Conservation (phyloP, 257 asterid species). For the Rubia yunnanensis region DNA sequence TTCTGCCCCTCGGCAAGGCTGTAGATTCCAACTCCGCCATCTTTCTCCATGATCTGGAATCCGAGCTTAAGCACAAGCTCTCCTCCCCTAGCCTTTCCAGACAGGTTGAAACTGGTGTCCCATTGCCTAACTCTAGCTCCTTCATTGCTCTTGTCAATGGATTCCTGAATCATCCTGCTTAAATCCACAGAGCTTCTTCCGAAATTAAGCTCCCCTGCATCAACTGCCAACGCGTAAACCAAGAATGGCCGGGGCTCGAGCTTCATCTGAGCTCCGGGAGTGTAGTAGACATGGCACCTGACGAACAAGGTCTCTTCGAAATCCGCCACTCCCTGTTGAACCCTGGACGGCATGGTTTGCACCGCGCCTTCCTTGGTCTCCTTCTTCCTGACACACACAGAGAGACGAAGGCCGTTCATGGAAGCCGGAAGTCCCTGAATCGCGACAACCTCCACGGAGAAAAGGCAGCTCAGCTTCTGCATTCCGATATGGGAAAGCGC, state of each 20-base stretch:
- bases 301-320: conserved; percentile 83
- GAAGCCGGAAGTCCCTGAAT: conserved; percentile 62
- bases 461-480: conserved; percentile 86
- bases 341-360: conserved; percentile 90
- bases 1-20: conserved; percentile 50
- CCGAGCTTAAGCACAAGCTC: conserved; percentile 75
- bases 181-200: conserved; percentile 65
- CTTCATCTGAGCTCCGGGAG: conserved; percentile 47
- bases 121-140: conserved; percentile 67
- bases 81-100: conserved; percentile 88
- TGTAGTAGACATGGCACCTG: conserved; percentile 71
- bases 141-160: conserved; percentile 57
- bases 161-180: conserved; percentile 57
- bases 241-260: conserved; percentile 78
- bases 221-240: conserved; percentile 63
- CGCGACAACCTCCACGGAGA: conserved; percentile 73
- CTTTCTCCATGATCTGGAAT: conserved; percentile 96
- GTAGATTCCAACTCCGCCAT: conserved; percentile 79
- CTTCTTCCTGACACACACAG: conserved; percentile 72
- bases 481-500: conserved; percentile 62
- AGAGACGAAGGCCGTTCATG: conserved; percentile 81
- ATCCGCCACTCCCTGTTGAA: conserved; percentile 73
- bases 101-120: conserved; percentile 49
- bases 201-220: conserved; percentile 70
- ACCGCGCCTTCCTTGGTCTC: conserved; percentile 67